These are phyloP conservation scores for Sclerotinia spermophila DNA, from an alignment of 2,329 filamentous ascomycete genomes.

Conservation along the genomic window DNA sequence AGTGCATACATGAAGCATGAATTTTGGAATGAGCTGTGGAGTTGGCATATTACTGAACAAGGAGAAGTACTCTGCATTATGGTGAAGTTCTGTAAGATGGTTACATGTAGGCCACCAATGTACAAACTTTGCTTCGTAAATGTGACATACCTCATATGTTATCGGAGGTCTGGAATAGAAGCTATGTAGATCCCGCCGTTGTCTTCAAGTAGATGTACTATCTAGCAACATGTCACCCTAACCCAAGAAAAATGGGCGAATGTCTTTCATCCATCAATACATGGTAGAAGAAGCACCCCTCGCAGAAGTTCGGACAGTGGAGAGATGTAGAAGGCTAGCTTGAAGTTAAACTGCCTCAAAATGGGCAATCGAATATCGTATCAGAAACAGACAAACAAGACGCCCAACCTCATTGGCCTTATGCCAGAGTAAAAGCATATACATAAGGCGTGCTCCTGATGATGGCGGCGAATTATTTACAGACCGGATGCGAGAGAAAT, in stretches of 20 bases:
- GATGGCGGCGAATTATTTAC: background rate
- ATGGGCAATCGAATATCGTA: background rate
- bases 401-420: background rate
- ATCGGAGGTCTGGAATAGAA: background rate
- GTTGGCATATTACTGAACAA: background rate
- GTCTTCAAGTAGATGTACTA: background rate
- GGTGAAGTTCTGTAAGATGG: background rate
- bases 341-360: background rate
- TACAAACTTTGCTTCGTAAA: background rate
- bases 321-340: background rate
- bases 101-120: background rate
- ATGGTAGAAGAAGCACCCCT: background rate
- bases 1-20: background rate
- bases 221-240: background rate
- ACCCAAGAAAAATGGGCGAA: background rate
- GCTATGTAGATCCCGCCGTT: background rate
- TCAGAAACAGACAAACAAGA: background rate
- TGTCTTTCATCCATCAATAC: background rate
- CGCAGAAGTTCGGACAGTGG: background rate
- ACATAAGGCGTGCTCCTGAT: background rate
- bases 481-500: background rate
- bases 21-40: background rate
- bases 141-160: background rate
- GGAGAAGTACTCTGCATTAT: background rate
- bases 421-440: background rate